These are phyloP conservation scores for Capillidium rhysosporum DNA, from an alignment of 371 early-diverging fungal species.

Conservation along the genomic window DNA sequence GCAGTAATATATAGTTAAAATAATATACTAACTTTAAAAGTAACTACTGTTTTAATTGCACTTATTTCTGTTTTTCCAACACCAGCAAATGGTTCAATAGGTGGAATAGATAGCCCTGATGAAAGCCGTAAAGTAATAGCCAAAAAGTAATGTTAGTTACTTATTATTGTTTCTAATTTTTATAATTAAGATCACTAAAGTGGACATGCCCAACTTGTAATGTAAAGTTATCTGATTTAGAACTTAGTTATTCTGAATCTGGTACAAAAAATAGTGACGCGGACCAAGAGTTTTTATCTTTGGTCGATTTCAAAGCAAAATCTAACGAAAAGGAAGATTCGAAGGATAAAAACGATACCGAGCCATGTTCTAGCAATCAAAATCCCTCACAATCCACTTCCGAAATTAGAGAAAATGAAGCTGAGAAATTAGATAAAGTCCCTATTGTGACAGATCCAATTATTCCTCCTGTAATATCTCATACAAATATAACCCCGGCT, in stretches of 20 bases:
- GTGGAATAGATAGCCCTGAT: conserved; percentile 51
- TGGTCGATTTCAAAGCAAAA: background rate
- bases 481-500: too few relatives aligned
- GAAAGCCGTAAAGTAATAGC: conserved; percentile 46
- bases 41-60: conserved; percentile 72
- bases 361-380: too few relatives aligned
- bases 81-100: conserved; percentile 62
- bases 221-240: background rate
- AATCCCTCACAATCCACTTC: too few relatives aligned
- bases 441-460: too few relatives aligned
- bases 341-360: too few relatives aligned
- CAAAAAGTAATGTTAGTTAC: conserved; percentile 23
- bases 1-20: conserved; percentile 21
- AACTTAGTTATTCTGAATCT: background rate
- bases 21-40: conserved; percentile 9
- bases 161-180: background rate
- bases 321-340: background rate
- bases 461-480: too few relatives aligned
- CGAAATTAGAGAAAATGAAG: too few relatives aligned
- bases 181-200: background rate
- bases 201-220: background rate
- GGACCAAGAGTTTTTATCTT: background rate
- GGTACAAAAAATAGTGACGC: background rate
- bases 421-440: too few relatives aligned
- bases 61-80: conserved; percentile 54